Evolutionary conservation across 2,329 filamentous ascomycete genomes (phyloP), one percentile per base, ranked within the genome.

Genomic region (Fusarium cyanostomum): DNA sequence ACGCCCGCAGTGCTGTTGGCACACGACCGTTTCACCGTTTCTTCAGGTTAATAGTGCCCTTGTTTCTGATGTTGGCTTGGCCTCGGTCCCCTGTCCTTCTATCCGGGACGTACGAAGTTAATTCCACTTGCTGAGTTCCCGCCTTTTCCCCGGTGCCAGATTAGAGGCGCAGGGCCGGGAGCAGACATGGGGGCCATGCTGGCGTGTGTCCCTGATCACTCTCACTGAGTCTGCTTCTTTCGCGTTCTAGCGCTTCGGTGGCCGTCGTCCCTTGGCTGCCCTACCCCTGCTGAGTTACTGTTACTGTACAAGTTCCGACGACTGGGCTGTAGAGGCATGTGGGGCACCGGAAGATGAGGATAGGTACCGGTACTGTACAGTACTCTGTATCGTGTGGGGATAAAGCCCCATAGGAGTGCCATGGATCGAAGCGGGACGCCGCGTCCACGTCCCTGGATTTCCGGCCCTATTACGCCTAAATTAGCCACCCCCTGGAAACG

Each of bases 391-490:
- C 15, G 24, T 15, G 15, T 51, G 37, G 53, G 44, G 34, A 55
- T 49, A 45, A 43, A 31, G 48, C 33, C 27, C 31, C 33, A 34
- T n/a, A 21, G 42, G 44, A 49, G 9, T 59, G 59, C 18, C 34
- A 63, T 49, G 46, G 61, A 35, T 64, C 31, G 46, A 53, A 52
- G 35, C 41, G 51, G 41, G 46, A 66, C 55, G 59, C 63, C 50
- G 38, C 37, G 52, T 66, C 56, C 59, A 45, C 39, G 64, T 59
- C 56, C 42, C 52, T 59, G 52, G 50, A 59, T 62, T 63, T 53
- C 51, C 27, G 38, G 35, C 41, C 44, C 37, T 33, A 21, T n/a
- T 28, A 18, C 27, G 33, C 31, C 30, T 52, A 52, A 42, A 44
- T 30, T 52, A 52, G 38, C 30, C 30, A 35, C 28, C 38, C 35